phyloP scores from a whole-genome alignment of 371 early-diverging fungal species.

The Mortierella sp. region DNA sequence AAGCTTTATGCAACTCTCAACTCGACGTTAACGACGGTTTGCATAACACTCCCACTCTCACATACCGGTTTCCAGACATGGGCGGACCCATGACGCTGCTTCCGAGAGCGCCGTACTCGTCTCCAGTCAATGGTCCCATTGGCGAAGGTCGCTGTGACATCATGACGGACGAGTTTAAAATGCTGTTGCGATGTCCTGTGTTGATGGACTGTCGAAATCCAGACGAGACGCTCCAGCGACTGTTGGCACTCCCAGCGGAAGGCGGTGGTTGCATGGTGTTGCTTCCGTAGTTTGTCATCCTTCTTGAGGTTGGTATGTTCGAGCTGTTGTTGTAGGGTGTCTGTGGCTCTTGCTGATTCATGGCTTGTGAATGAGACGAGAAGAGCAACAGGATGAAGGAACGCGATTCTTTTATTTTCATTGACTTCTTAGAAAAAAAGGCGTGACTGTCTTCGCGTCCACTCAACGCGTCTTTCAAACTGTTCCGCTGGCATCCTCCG shows the following conservation, averaged over 20 bases:
- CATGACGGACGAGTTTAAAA: conserved; percentile 21
- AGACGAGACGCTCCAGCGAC: conserved; percentile 49
- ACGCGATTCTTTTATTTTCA: conserved; percentile 16
- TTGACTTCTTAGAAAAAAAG: not conserved
- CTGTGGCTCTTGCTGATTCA: conserved; percentile 18
- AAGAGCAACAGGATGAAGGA: not conserved
- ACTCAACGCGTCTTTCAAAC: conserved; percentile 1
- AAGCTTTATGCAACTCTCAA: not conserved
- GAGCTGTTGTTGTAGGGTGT: conserved; percentile 14
- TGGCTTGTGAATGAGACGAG: not conserved
- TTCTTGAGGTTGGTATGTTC: conserved; percentile 2
- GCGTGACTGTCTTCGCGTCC: conserved; percentile 9
- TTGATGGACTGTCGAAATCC: conserved; percentile 34
- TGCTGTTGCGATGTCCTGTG: conserved; percentile 25
- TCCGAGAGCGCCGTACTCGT: conserved; percentile 30
- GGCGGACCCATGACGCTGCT: conserved; percentile 53
- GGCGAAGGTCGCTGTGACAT: conserved; percentile 49
- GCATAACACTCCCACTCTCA: no score
- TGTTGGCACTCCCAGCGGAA: conserved; percentile 28
- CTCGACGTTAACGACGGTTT: not conserved
- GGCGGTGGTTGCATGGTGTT: conserved; percentile 25
- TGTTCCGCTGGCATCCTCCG: conserved; percentile 1
- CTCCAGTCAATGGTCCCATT: conserved; percentile 36
- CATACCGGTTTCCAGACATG: conserved; percentile 26
- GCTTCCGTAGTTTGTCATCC: conserved; percentile 15